Evolutionary conservation across 371 early-diverging fungal species (phyloP), one percentile per base, ranked within the genome.

Genomic region (Rhizopus sp.): DNA sequence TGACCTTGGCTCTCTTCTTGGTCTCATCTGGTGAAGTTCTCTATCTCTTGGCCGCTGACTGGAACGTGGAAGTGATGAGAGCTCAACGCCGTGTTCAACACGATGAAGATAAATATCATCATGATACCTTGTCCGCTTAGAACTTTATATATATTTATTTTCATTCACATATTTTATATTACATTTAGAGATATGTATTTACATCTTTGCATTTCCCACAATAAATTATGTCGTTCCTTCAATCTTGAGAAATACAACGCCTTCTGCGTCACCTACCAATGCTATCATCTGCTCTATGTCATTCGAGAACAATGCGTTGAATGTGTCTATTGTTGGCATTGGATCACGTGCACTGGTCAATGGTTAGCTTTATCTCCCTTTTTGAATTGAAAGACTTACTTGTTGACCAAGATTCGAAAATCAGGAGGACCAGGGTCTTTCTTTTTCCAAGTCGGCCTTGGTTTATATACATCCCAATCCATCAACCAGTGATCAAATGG

Each of bases 391-490:
- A 2, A 3, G n/a, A 23, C 23, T 13, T 13, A 37, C 44, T 70
- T 73, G 75, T 68, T 67, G 9, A 60, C 58, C 5, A 80, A 72
- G 2, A 83, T 58, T 5, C 60, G 69, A 53, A 74, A 80, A 50
- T 81, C 80, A 31, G 83, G 81, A 3, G 45, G 48, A 33, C 83
- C 80, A 7, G 81, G 81, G 32, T 78, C 73, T 1, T 73, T 65
- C 46, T 83, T 83, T 46, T 76, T 81, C 69, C 78, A 83, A n/a
- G 64, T 34, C 12, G 78, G 63, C 15, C 66, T 73, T 37, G 83
- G 83, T 29, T 77, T 77, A 58, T 81, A 83, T 1, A 83, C 80
- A 42, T 81, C 77, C 68, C 75, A 83, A 42, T 80, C 74, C 29
- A 80, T 63, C 6, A 33, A 3, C 15, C 32, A 29, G 15, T 35